Evolutionary conservation across 495 filamentous ascomycete species (phyloP), one percentile per base, ranked within the genome.

Genomic region (Melanomma pulvis-pyrius): DNA sequence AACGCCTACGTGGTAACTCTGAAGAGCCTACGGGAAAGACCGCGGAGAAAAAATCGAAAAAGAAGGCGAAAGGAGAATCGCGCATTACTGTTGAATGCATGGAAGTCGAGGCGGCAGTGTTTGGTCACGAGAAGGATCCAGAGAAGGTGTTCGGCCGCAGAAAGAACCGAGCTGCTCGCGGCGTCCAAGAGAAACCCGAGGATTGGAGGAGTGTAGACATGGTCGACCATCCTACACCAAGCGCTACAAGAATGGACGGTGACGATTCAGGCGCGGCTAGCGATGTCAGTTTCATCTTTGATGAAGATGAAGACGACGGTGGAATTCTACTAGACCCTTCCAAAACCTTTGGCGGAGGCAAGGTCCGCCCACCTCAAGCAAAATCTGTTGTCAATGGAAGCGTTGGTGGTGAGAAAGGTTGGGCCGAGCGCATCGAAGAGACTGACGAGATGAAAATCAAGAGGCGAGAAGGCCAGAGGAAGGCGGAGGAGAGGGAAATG

Each of bases 321-420:
- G 46, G 12, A 36, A 11, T 47, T 15, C 36, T 24, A n/a, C 44
- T 34, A 1, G 32, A 41, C 9, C 25, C 48, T n/a, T 17, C 15
- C 4, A 36, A 63, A 21, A 21, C 19, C 21, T 55, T 25, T 30
- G 59, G 50, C 22, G 59, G 50, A 1, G 59, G 65, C 21, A 58
- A 71, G n/a, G 58, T 77, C 8, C 77, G 80, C 0, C 77, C 75
- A 8, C 70, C 77, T n/a, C 79, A 81, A 57, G 36, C 17, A 6
- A 50, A 70, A 22, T 76, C 76, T 32, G 74, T 78, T 17, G 77
- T 80, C 41, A 80, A 81, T 57, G 75, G 74, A 26, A 76, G 76
- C 59, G 73, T 80, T 1, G 80, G 80, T 15, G 78, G 78, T 7
- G 78, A 80, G 59, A 78, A 75, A 59, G 77, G 77, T 2, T 74